These are phyloP conservation scores for Puya raimondii DNA, from an alignment of 176 grass and related monocot genomes.

Conservation along the genomic window DNA sequence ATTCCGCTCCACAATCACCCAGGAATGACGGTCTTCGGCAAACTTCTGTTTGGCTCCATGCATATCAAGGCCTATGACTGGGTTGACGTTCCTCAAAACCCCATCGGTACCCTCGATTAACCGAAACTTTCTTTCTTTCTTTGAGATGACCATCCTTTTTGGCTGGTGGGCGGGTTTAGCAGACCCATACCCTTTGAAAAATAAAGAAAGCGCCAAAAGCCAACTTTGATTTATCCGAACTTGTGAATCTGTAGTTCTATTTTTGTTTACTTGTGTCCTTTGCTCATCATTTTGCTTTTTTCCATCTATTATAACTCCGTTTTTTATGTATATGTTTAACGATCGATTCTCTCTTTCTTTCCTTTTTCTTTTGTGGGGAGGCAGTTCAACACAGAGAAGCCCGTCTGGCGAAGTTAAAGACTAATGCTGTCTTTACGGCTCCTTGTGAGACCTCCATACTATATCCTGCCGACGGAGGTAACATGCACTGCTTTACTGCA, in stretches of 20 bases:
- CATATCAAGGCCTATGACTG: constrained; percentile 77
- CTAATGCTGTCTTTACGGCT: constrained; percentile 38
- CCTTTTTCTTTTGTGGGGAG: not conserved
- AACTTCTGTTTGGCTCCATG: constrained; percentile 73
- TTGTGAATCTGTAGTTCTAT: not conserved
- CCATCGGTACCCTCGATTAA: constrained; percentile 9
- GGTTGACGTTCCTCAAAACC: constrained; percentile 21
- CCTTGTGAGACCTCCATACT: constrained; percentile 46
- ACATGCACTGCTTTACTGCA: constrained; percentile 64
- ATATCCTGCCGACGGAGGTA: constrained; percentile 54
- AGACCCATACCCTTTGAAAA: not conserved
- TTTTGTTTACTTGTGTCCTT: not conserved
- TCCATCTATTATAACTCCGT: not conserved
- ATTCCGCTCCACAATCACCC: constrained; percentile 94
- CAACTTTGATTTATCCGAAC: not conserved
- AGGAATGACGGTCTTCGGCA: constrained; percentile 91
- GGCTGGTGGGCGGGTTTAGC: not conserved
- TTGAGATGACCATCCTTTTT: not conserved
- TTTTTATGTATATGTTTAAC: not conserved
- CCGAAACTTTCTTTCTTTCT: not conserved
- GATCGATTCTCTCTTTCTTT: constrained; percentile 7
- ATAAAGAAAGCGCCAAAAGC: no score
- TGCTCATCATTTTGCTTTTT: not conserved
- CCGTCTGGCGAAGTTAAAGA: constrained; percentile 49
- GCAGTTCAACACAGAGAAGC: constrained; percentile 24